Conservation (phyloP, 352 stramenopile genomes). For the Phytophthora megakarya region DNA sequence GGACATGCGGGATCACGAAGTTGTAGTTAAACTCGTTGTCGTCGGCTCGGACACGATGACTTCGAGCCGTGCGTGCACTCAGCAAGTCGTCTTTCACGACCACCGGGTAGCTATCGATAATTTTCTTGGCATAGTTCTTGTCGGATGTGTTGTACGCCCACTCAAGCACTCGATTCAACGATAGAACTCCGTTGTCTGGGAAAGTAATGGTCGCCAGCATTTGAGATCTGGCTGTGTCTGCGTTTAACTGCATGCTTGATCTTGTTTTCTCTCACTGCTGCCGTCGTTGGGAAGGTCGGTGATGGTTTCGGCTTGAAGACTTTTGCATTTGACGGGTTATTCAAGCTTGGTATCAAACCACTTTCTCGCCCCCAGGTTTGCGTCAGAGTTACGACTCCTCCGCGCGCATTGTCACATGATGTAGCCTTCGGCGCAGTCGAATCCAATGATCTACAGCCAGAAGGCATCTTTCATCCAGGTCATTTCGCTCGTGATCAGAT, state of each 20-base stretch:
- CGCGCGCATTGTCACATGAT: too few species aligned
- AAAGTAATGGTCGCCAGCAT: neutral
- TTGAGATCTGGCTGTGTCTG: neutral
- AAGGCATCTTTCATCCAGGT: too few species aligned
- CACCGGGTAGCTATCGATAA: constrained; percentile 1
- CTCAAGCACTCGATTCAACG: neutral
- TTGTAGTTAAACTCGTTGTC: constrained; percentile 4
- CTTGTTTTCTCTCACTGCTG: neutral
- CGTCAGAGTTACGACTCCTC: too few species aligned
- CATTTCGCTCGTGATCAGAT: too few species aligned
- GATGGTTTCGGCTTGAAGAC: too few species aligned
- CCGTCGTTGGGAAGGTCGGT: neutral
- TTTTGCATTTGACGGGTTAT: too few species aligned
- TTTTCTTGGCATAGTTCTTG: neutral
- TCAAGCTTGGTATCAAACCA: too few species aligned
- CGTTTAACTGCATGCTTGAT: neutral
- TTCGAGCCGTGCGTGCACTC: neutral
- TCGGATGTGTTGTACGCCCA: neutral
- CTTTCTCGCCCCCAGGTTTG: too few species aligned
- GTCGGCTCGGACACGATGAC: neutral
- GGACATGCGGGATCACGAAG: neutral
- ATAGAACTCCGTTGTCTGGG: neutral
- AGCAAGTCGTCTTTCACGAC: constrained; percentile 9
- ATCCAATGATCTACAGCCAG: too few species aligned
- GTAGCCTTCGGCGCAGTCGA: too few species aligned